Evolutionary conservation across 345 rosid genomes (phyloP), one percentile per base, ranked within the genome.

Genomic region (Linum usitatissimum): DNA sequence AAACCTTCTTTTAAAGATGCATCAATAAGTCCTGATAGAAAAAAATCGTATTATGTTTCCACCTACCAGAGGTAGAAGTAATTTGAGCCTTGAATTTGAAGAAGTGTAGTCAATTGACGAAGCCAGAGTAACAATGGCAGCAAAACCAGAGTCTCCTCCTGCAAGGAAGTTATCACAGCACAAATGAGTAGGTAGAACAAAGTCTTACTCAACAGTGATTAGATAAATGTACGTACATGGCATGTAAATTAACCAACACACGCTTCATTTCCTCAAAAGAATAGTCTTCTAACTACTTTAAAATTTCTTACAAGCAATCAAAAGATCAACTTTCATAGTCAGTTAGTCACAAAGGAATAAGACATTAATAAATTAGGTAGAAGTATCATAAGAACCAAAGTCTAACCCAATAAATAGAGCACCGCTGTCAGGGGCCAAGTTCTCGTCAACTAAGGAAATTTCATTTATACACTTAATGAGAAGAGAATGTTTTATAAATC

Each of bases 61-160:
- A 83, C 96, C 70, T 77, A 90, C 99, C 21, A 87, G 88, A 57
- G 99, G 99, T 68, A 90, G 67, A 60, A 93, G 90, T 80, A 90
- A 60, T 70, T 93, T 93, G 67, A 93, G 93, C 12, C 78, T 74
- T 36, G 96, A 92, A 23, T 83, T 75, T 71, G 99, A 93, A 71
- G 88, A 64, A 59, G 88, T 83, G 81, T 93, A 93, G 72, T 93
- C 94, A 64, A 93, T 76, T 55, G 99, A 86, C 57, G 99, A 87
- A 53, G 96, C 99, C 82, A 90, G 71, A 38, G 97, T 90, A 67
- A 79, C 91, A 66, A 84, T 61, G 63, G 87, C 91, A 63, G 85
- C 91, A 69, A 93, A 68, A 64, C 79, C 68, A 55, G 87, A 77
- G 65, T 87, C 87, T 71, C 70, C 76, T 70, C 90, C 87, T 79